These are phyloP conservation scores for Castanea mollissima DNA, from an alignment of 306 rosid species.

Conservation along the genomic window DNA sequence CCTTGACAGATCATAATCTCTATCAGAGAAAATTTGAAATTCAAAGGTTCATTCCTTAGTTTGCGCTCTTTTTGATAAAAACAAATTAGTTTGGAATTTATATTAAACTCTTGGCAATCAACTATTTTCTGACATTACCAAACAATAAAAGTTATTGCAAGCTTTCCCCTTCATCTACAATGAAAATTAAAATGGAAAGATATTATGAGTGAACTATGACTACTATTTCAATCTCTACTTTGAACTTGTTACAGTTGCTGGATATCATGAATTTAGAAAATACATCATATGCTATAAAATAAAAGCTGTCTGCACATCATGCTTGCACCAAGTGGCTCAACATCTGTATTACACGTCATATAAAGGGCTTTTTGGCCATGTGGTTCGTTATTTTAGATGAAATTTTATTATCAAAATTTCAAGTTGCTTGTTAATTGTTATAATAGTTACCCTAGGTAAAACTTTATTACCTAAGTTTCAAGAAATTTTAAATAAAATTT, in stretches of 20 bases:
- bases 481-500: too few relatives aligned
- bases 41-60: slow-evolving; percentile 19
- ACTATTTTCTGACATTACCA: not conserved
- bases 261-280: not conserved
- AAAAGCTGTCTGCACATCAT: too few relatives aligned
- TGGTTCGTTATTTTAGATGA: too few relatives aligned
- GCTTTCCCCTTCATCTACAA: not conserved
- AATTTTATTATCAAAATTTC: too few relatives aligned
- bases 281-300: too few relatives aligned
- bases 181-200: not conserved
- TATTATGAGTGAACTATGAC: not conserved
- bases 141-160: not conserved
- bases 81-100: slow-evolving; percentile 7
- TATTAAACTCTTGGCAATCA: slow-evolving; percentile 9
- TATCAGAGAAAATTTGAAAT: not conserved
- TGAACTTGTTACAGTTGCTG: not conserved
- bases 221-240: too few relatives aligned
- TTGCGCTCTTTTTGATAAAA: slow-evolving; percentile 4
- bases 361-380: too few relatives aligned
- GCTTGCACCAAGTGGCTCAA: too few relatives aligned
- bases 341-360: too few relatives aligned
- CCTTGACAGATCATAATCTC: not conserved
- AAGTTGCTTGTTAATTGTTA: too few relatives aligned
- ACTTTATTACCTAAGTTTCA: too few relatives aligned
- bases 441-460: too few relatives aligned